A percentile compares a stretch with the other conserved stretches of the same genome.
Evolutionary conservation across 1,284 basidiomycete genomes (phyloP).

Genomic region (Bjerkandera adusta): DNA sequence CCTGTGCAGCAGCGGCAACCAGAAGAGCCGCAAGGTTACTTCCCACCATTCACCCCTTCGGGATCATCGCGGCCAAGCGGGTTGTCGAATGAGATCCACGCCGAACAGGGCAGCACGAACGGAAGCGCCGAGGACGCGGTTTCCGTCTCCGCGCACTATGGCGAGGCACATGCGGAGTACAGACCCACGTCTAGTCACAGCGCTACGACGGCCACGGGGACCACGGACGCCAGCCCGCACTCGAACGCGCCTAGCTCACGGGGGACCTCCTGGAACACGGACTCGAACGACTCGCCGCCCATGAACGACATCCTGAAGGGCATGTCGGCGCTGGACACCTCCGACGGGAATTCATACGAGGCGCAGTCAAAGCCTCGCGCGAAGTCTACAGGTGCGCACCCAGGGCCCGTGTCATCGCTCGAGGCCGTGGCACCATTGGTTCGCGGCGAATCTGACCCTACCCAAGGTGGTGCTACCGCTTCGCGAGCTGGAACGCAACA

Average conservation of each 20-base stretch:
- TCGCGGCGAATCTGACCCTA: constrained; percentile 26
- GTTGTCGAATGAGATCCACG: constrained; percentile 42
- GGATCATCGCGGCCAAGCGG: constrained; percentile 24
- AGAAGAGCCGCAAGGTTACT: constrained; percentile 38
- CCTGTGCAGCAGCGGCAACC: constrained; percentile 24
- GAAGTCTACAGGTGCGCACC: constrained; percentile 18
- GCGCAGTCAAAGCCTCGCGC: constrained; percentile 17
- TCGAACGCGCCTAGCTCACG: constrained; percentile 21
- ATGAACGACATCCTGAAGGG: constrained; percentile 13
- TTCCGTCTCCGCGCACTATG: constrained; percentile 1
- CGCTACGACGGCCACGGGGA: constrained; percentile 14
- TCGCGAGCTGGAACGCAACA: no score
- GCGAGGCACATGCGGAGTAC: not conserved
- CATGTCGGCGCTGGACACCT: constrained; percentile 15
- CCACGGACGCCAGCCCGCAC: constrained; percentile 13
- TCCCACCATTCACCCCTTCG: constrained; percentile 37
- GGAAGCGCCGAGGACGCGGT: constrained; percentile 11
- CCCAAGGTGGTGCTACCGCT: constrained; percentile 5
- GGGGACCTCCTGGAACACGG: constrained; percentile 26
- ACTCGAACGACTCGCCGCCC: constrained; percentile 17
- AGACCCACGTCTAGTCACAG: constrained; percentile 5
- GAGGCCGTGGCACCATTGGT: constrained; percentile 11
- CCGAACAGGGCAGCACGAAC: constrained; percentile 14
- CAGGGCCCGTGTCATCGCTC: constrained; percentile 9
- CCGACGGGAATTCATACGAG: constrained; percentile 4